Base-by-base conservation (phyloP, 352 stramenopile genomes). In the Aphanomyces euteiches region DNA sequence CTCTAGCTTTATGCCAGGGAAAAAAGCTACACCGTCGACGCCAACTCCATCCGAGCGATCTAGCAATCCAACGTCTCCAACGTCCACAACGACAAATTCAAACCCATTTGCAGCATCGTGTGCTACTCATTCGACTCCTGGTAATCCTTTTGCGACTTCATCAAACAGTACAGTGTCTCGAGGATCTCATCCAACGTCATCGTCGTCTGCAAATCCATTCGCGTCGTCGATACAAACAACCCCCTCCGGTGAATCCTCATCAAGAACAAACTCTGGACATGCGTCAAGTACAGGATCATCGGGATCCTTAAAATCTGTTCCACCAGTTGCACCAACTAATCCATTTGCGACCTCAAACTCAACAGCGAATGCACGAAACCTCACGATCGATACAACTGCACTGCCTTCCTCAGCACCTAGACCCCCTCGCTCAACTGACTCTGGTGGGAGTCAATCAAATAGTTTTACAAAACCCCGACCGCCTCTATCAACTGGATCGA, bases 1-100 rank as follows among this genome's bases (percentile, higher is more conserved):
- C 64, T 61, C 64, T 45, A 54, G 64, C 64, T 61, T 70, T 41
- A 61, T 70, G 10, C 64, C 64, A n/a, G 59, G 59, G 8, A 70
- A 70, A 48, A 70, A 70, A 45, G n/a, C 64, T 0, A 28, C 59
- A 19, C 59, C 59, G 41, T 45, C 59, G 15, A 67, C 59, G 8
- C 40, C 59, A 48, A 47, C 28, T 53, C 59, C 59, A 37, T 61
- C 43, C 54, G 54, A 61, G 19, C 5, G 5, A 61, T 37, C 50
- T 7, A 58, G 28, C 28, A 28, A 28, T 28, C 28, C 28, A 28
- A 28, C 28, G 28, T 28, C 28, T 28, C 28, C 28, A 28, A 2
- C 28, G 28, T 28, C 28, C 28, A 28, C 28, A 28, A 28, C 28
- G 28, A 28, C 28, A 28, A 28, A 28, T 28, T 2, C 28, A 28